Base-by-base conservation (phyloP, 129 eudicot genomes). In the Scalesia atractyloides region DNA sequence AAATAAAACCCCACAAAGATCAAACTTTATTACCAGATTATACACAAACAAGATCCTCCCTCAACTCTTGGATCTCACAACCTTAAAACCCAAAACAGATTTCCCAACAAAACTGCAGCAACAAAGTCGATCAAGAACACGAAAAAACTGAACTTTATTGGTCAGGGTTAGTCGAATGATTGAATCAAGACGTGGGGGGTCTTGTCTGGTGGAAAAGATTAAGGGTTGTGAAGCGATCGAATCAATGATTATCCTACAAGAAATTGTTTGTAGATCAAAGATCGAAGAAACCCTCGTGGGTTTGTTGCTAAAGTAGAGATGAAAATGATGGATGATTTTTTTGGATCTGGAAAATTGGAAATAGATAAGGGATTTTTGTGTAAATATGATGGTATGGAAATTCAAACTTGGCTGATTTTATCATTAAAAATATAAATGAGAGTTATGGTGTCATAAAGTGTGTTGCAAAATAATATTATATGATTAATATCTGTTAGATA, bases 311-410 rank as follows among this genome's bases (percentile, higher is more conserved):
- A 24, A 48, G 57, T 34, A 11, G 70, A 64, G 71, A 74, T 48
- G 78, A 51, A 77, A 46, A 77, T 59, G 81, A 51, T 58, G 58
- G 72, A 66, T 54, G 44, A 39, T 37, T 57, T 18, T 70, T 78
- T 71, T 78, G 77, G 82, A 78, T 78, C 82, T 78, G 22, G 77
- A 70, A 64, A 78, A 70, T 77, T 78, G 22, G 77, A 70, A 64
- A 70, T 66, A 78, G 77, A 78, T 63, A 78, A 63, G 82, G 77
- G 73, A 17, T 70, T 70, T 41, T 2, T 41, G 46, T 7, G 10
- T n/a, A n/a, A n/a, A n/a, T n/a, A n/a, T n/a, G 46, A 41, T 7
- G 11, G 46, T 11, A 41, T 41, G 8, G 1, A 2, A 41, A 41
- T 41, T 41, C 46, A 41, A 41, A 41, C 46, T 41, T 41, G 9